Base-by-base conservation (phyloP, 2,329 filamentous ascomycete genomes). In the Penicillium sumatraense region DNA sequence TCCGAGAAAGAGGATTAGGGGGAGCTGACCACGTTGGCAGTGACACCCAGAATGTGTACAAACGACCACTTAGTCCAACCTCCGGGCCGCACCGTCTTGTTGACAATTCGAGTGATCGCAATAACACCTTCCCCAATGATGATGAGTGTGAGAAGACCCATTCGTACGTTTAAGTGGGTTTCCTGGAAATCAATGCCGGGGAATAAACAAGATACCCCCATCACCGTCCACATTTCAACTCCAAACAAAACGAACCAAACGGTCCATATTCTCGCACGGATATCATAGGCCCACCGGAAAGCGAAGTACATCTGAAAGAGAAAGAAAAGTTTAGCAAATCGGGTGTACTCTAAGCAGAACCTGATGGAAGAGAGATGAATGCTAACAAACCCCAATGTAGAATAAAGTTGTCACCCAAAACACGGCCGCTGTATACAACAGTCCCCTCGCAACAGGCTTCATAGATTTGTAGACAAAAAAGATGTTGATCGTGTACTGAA, bases 101-200 rank as follows among this genome's bases (percentile, higher is more conserved):
- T 82, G 31, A 80, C 80, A 65, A 77, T 74, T 24, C 81, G 80
- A 21, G 80, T 81, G 24, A 88, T 75, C n/a, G 83, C 81, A 35
- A 88, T 86, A 14, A 86, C 82, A 48, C 85, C 85, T 64, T 89
- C 86, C 13, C 86, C 86, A 54, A 89, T 81, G 53, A 89, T 85
- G 57, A 89, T 87, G 45, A 88, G 76, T 0, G 86, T 89, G 52
- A 89, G 75, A 2, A 88, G 75, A 11, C 81, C 82, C 80, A 89
- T 82, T 9, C 87, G 80, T 63, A 86, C 83, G 64, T 86, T 85
- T 51, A 89, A 69, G 66, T 88, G 84, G 0, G 84, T 88, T 53
- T 82, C 77, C 56, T 84, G 81, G 65, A 89, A 86, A 51, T 83
- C 84, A 40, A 88, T 76, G 47, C 83, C 80, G 3, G 80, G 76